phyloP scores from a whole-genome alignment of 2,329 filamentous ascomycete species.

The Cladosporium sp. region DNA sequence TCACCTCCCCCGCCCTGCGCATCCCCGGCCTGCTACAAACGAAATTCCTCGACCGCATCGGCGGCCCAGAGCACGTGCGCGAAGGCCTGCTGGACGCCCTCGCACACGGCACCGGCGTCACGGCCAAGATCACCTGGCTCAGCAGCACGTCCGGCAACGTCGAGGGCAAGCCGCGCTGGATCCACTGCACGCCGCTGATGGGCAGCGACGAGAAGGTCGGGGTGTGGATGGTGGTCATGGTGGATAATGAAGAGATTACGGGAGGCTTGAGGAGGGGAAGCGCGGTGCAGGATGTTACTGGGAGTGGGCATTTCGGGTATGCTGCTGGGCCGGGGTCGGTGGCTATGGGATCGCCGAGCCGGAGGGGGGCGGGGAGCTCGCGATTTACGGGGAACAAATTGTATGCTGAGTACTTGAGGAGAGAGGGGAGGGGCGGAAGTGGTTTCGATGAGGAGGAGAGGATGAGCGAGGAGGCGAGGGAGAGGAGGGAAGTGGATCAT shows the following conservation, averaged over 20 bases:
- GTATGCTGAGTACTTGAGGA: slow-evolving; percentile 40
- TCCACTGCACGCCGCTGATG: slow-evolving; percentile 47
- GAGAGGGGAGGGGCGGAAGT: slow-evolving; percentile 28
- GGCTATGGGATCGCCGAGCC: slow-evolving; percentile 9
- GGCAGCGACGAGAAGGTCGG: slow-evolving; percentile 46
- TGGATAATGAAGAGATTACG: slow-evolving; percentile 41
- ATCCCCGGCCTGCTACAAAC: slow-evolving; percentile 64
- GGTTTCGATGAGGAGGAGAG: background rate
- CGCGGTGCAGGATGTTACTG: background rate
- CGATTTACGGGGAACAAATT: slow-evolving; percentile 34
- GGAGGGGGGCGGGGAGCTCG: slow-evolving; percentile 21
- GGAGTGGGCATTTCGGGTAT: background rate
- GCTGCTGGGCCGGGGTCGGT: background rate
- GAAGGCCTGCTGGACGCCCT: slow-evolving; percentile 43
- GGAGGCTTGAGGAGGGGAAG: slow-evolving; percentile 25
- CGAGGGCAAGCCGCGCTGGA: slow-evolving; percentile 41
- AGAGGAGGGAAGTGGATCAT: slow-evolving; percentile 28
- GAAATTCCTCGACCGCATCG: slow-evolving; percentile 46
- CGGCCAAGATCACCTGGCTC: slow-evolving; percentile 46
- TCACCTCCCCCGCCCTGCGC: slow-evolving; percentile 66
- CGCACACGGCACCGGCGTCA: slow-evolving; percentile 41
- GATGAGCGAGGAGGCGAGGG: slow-evolving; percentile 20
- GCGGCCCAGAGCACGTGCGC: slow-evolving; percentile 40
- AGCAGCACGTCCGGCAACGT: slow-evolving; percentile 15
- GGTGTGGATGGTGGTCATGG: slow-evolving; percentile 51